Percentiles rank a stretch among this genome's conserved stretches.
phyloP scores from a whole-genome alignment of 2,329 filamentous ascomycete species.

The Aspergillus sp. region DNA sequence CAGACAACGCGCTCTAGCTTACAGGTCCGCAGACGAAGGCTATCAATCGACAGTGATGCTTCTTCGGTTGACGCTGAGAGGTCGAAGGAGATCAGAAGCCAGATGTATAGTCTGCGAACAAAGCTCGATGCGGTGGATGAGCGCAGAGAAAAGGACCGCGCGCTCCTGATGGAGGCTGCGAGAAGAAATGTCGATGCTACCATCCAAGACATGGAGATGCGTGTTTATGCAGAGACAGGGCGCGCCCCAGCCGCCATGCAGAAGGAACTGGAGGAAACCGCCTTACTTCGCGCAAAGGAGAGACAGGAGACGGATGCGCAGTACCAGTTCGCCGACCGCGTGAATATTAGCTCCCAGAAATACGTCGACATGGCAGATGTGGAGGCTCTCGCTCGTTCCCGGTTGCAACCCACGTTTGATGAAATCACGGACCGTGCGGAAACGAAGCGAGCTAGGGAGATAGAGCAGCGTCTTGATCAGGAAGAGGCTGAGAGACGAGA shows the following conservation, averaged over 20 bases:
- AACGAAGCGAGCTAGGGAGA: conserved; percentile 66
- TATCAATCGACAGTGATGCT: conserved; percentile 65
- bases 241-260: conserved; percentile 68
- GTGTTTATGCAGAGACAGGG: conserved; percentile 74
- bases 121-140: conserved; percentile 52
- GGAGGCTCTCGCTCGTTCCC: conserved; percentile 73
- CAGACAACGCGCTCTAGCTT: conserved; percentile 50
- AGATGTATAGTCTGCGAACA: conserved; percentile 78
- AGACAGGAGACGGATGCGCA: conserved; percentile 64
- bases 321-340: conserved; percentile 54
- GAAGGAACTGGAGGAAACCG: conserved; percentile 77
- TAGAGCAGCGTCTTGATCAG: conserved; percentile 63
- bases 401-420: conserved; percentile 79
- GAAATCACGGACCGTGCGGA: conserved; percentile 81
- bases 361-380: conserved; percentile 78
- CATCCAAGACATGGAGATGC: conserved; percentile 79
- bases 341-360: conserved; percentile 76
- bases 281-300: conserved; percentile 64
- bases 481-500: conserved; percentile 65
- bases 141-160: conserved; percentile 68
- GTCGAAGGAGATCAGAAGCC: conserved; percentile 70
- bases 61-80: conserved; percentile 65
- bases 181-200: conserved; percentile 81
- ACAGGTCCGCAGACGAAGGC: conserved; percentile 61
- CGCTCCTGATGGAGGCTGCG: conserved; percentile 72